A percentile compares a stretch with the other conserved stretches of the same genome.
Evolutionary conservation across 2,329 filamentous ascomycete species (phyloP).

Genomic region (Claviceps monticola): DNA sequence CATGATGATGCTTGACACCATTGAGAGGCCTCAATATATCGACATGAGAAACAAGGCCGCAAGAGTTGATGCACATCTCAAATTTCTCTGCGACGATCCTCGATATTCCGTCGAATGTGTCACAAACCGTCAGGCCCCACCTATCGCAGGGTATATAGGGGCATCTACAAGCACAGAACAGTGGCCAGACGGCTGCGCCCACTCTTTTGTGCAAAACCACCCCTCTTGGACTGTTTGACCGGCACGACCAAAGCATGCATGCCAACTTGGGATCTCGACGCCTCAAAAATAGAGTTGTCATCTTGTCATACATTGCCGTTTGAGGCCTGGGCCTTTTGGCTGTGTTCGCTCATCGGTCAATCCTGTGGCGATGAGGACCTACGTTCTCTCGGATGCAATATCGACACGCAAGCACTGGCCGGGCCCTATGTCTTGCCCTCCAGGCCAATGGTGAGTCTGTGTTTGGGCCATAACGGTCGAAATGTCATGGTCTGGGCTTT

Average conservation of each 20-base stretch:
- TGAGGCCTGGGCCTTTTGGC: constrained; percentile 28
- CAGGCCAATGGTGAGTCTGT: constrained; percentile 23
- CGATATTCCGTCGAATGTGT: constrained; percentile 20
- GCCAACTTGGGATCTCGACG: constrained; percentile 17
- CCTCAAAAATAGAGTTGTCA: constrained; percentile 14
- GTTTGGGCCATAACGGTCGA: constrained; percentile 24
- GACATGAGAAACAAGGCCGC: constrained; percentile 15
- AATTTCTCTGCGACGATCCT: constrained; percentile 20
- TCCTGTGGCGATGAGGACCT: constrained; percentile 22
- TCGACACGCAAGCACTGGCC: constrained; percentile 17
- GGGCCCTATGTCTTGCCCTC: constrained; percentile 25
- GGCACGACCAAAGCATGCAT: constrained; percentile 18
- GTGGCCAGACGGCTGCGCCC: no score
- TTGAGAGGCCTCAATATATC: constrained; percentile 12
- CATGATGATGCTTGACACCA: constrained; percentile 21
- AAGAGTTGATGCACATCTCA: constrained; percentile 22
- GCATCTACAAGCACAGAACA: no score
- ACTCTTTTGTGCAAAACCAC: no score
- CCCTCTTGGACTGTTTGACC: constrained; percentile 20
- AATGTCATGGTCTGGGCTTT: no score
- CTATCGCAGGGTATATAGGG: no score
- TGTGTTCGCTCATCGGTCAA: constrained; percentile 26
- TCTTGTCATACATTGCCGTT: constrained; percentile 23
- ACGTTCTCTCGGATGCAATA: constrained; percentile 7
- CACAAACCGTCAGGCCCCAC: constrained; percentile 15